These are phyloP conservation scores for Alternaria burnsii DNA, from an alignment of 2,329 filamentous ascomycete species.

Conservation along the genomic window DNA sequence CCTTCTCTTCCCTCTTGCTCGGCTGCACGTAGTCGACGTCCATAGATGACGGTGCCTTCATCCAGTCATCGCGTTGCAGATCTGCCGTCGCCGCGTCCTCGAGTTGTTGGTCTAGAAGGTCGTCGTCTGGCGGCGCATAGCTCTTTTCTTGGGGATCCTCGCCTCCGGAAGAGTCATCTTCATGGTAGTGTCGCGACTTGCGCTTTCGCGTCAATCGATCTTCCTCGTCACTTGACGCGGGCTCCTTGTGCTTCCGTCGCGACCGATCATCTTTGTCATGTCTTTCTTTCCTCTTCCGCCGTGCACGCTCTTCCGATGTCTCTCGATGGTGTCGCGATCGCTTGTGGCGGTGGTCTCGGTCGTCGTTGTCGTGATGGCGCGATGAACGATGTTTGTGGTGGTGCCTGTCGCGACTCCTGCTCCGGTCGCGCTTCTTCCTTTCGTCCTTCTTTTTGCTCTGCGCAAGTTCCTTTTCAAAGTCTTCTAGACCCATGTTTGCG, in stretches of 20 bases:
- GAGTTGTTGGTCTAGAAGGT: conserved; percentile 55
- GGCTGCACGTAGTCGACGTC: conserved; percentile 84
- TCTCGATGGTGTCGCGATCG: conserved; percentile 66
- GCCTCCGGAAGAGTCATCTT: conserved; percentile 41
- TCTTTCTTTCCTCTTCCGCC: conserved; percentile 55
- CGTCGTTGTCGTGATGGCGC: conserved; percentile 57
- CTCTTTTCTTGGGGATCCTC: conserved; percentile 55
- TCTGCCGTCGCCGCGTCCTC: conserved; percentile 49
- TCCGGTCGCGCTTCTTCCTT: conserved; percentile 57
- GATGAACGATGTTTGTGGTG: conserved; percentile 55
- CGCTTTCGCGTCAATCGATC: conserved; percentile 44
- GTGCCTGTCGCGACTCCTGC: conserved; percentile 51
- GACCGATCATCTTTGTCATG: conserved; percentile 51
- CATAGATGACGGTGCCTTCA: conserved; percentile 84
- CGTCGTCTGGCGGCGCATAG: conserved; percentile 53
- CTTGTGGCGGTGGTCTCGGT: conserved; percentile 68
- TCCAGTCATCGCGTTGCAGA: conserved; percentile 85
- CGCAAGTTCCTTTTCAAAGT: conserved; percentile 81
- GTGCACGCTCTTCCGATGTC: conserved; percentile 48
- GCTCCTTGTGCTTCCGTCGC: conserved; percentile 41
- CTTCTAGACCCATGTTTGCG: conserved; percentile 66
- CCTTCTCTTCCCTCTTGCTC: conserved; percentile 58
- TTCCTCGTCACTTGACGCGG: conserved; percentile 47
- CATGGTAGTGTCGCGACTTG: conserved; percentile 45
- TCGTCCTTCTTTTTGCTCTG: conserved; percentile 67